A percentile compares a stretch with the other conserved stretches of the same genome.
These are phyloP conservation scores for Dactylellina haptotyla DNA, from an alignment of 2,329 filamentous ascomycete genomes.

Conservation along the genomic window DNA sequence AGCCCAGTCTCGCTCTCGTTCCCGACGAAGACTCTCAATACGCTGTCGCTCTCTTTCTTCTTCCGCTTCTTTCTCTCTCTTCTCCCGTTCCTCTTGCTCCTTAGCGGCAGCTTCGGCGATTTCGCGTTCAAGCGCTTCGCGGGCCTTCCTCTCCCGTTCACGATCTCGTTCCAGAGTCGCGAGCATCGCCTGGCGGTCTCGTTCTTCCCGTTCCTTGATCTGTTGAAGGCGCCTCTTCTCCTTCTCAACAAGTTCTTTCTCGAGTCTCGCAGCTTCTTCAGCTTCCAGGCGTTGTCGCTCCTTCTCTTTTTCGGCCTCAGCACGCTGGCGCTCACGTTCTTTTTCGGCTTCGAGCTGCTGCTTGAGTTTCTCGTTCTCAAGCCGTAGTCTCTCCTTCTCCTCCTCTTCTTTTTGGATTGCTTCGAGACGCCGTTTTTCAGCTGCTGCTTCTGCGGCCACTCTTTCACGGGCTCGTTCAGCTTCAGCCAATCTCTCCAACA, in stretches of 20 bases:
- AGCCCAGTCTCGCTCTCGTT: constrained; percentile 58
- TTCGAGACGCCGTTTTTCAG: constrained; percentile 59
- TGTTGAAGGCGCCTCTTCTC: constrained; percentile 54
- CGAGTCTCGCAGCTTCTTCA: constrained; percentile 53
- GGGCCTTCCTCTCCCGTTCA: constrained; percentile 57
- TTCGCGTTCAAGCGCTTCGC: constrained; percentile 55
- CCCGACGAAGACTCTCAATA: constrained; percentile 55
- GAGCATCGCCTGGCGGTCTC: constrained; percentile 50
- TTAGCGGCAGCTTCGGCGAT: constrained; percentile 57
- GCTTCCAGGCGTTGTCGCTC: constrained; percentile 46
- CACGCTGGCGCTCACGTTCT: constrained; percentile 58
- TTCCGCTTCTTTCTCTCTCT: constrained; percentile 64
- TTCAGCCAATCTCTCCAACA: constrained; percentile 46
- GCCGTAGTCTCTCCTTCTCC: constrained; percentile 57
- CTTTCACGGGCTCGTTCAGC: constrained; percentile 72
- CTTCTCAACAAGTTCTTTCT: constrained; percentile 55
- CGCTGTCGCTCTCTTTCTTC: constrained; percentile 59
- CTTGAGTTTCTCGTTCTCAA: constrained; percentile 60
- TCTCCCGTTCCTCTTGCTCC: constrained; percentile 59
- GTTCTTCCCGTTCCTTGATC: constrained; percentile 52
- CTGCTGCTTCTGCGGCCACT: constrained; percentile 87
- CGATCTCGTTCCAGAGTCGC: constrained; percentile 48
- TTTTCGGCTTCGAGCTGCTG: constrained; percentile 59
- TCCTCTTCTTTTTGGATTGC: constrained; percentile 59
- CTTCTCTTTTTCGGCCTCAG: constrained; percentile 58